These are phyloP conservation scores for Rugonectria rugulosa DNA, from an alignment of 2,329 filamentous ascomycete genomes.

Conservation along the genomic window DNA sequence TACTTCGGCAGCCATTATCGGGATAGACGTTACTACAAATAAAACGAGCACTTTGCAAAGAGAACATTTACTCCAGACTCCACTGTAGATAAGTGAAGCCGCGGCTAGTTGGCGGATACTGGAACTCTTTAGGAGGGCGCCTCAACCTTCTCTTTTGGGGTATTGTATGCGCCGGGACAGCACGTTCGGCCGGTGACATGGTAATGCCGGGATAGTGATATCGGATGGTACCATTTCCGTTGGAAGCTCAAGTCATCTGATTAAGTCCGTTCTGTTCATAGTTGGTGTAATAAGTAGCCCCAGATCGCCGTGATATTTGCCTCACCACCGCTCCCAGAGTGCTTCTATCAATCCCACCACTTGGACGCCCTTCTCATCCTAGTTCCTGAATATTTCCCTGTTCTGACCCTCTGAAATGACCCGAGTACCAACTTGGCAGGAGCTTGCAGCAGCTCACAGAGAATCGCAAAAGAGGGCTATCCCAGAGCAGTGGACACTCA, in stretches of 20 bases:
- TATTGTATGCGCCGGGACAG: slow-evolving; percentile 10
- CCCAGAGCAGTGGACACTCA: slow-evolving; percentile 24
- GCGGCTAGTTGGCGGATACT: neutral
- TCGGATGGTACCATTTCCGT: neutral
- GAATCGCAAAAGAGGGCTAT: slow-evolving; percentile 26
- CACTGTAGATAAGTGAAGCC: slow-evolving; percentile 7
- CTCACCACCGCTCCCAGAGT: neutral
- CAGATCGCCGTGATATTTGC: neutral
- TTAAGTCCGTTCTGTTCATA: neutral
- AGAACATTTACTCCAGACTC: too few species aligned
- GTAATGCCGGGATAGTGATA: neutral
- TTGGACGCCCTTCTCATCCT: neutral
- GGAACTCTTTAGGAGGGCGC: neutral
- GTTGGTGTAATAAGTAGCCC: slow-evolving; percentile 10
- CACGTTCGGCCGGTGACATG: neutral
- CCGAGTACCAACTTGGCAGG: slow-evolving; percentile 26
- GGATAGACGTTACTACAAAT: too few species aligned
- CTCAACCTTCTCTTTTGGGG: slow-evolving; percentile 14
- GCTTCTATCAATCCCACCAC: neutral
- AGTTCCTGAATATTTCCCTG: neutral
- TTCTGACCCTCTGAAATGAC: slow-evolving; percentile 22
- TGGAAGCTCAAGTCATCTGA: neutral
- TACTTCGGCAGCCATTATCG: too few species aligned
- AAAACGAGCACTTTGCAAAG: too few species aligned
- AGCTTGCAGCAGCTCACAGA: slow-evolving; percentile 27